These are phyloP conservation scores for Hypericum androsaemum DNA, from an alignment of 345 rosid genomes.

Conservation along the genomic window DNA sequence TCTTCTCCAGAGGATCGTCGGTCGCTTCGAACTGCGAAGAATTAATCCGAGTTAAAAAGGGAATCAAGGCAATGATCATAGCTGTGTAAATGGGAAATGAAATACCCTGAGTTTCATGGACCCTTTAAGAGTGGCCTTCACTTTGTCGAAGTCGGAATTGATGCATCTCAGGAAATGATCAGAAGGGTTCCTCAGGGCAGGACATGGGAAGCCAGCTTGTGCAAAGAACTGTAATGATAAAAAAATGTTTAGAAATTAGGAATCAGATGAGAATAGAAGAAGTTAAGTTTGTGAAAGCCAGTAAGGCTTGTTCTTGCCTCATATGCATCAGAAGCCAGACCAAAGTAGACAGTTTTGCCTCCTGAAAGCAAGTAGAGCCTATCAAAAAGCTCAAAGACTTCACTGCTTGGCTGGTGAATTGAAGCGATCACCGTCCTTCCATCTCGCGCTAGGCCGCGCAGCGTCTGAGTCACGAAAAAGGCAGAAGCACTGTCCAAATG, in stretches of 20 bases:
- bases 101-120: constrained; percentile 80
- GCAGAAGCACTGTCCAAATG: constrained; percentile 71
- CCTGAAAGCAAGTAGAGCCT: constrained; percentile 75
- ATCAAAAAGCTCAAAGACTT: constrained; percentile 91
- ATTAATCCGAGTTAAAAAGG: background rate
- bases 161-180: constrained; percentile 92
- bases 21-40: constrained; percentile 44
- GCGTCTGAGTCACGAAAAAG: constrained; percentile 85
- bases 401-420: constrained; percentile 91
- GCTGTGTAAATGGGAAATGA: background rate
- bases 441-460: constrained; percentile 76
- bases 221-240: constrained; percentile 64
- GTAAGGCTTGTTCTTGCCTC: constrained; percentile 38
- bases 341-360: constrained; percentile 87
- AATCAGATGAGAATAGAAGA: background rate
- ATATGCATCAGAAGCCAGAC: constrained; percentile 70
- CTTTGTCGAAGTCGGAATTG: constrained; percentile 92
- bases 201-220: constrained; percentile 94
- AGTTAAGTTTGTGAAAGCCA: background rate
- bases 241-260: background rate
- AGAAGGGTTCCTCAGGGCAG: constrained; percentile 87
- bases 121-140: constrained; percentile 84
- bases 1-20: constrained; percentile 79
- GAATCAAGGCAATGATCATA: no score
- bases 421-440: constrained; percentile 96